Evolutionary conservation across 257 asterid species (phyloP), one percentile per base, ranked within the genome.

Genomic region (Datura wrightii): DNA sequence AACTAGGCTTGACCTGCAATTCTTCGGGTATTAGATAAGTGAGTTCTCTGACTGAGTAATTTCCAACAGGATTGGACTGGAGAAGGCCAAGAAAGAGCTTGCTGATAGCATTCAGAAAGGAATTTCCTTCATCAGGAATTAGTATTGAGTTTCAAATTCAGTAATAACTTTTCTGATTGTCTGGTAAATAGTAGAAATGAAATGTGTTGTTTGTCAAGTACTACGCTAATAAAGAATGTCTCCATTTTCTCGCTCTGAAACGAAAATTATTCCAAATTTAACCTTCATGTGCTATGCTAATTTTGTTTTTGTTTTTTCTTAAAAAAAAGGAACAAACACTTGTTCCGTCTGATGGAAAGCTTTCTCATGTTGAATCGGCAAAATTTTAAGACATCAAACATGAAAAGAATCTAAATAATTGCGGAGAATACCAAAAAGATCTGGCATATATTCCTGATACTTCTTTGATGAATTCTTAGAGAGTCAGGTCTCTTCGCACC

Each of bases 41-140:
- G 24, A 4, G 63, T 78, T 54, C 62, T 52, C 82, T 78, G 60
- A 78, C 31, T 52, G 41, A 52, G 48, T 50, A 41, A 41, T 11
- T 41, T 84, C 56, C 81, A 66, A 31, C 93, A 97, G 99, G 97
- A 89, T 74, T 74, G 97, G 99, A 10, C 89, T 97, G 90, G 97
- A 91, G 90, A 94, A 92, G 90, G 98, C 97, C 8, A 95, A 97
- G 93, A 90, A 95, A 88, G 99, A 97, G 90, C 86, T 97, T 85
- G 92, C 90, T n/a, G 95, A 86, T 70, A 95, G 99, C 94, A 97
- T 97, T 54, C 93, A 92, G 84, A 97, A 97, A 88, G 99, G 99
- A 41, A 87, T 94, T 46, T 82, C 94, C 69, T 97, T 95, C 60
- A 88, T 79, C 74, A 90, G 90, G 88, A 97, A 94, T 88, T 95